These are phyloP conservation scores for Rubus parviflorus DNA, from an alignment of 306 rosid genomes.

Conservation along the genomic window DNA sequence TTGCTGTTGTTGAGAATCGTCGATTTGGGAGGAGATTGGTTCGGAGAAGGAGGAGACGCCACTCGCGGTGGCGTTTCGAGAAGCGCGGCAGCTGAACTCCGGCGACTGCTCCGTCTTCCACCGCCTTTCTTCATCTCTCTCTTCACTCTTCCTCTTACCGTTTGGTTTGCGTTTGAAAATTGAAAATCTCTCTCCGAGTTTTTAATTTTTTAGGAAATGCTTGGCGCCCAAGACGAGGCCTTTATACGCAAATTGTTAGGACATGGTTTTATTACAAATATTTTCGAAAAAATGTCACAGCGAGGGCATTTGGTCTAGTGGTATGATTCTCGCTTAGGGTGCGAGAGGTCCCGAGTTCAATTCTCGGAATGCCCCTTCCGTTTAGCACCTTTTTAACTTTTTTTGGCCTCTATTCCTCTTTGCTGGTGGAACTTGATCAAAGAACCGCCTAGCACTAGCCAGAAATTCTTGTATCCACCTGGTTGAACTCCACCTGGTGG, in stretches of 20 bases:
- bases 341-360: constrained; percentile 7
- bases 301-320: constrained; percentile 8
- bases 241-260: neutral
- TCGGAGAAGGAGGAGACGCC: constrained; percentile 50
- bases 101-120: constrained; percentile 31
- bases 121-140: constrained; percentile 56
- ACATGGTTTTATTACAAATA: neutral
- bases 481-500: too few species aligned
- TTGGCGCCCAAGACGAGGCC: neutral
- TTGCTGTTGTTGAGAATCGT: constrained; percentile 47
- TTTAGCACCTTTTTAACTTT: too few species aligned
- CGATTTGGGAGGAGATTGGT: constrained; percentile 55
- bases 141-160: neutral
- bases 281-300: neutral
- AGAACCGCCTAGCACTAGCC: too few species aligned
- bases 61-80: constrained; percentile 57
- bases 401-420: too few species aligned
- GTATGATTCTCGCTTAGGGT: constrained; percentile 12
- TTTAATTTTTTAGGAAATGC: neutral
- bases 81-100: constrained; percentile 48
- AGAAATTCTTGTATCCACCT: too few species aligned
- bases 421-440: too few species aligned
- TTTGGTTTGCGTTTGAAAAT: neutral
- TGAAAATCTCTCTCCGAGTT: neutral
- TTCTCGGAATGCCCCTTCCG: neutral